Percentiles rank a stretch among this genome's conserved stretches.
Evolutionary conservation across 495 filamentous ascomycete genomes (phyloP).

Genomic region (Lasiosphaeria miniovina): DNA sequence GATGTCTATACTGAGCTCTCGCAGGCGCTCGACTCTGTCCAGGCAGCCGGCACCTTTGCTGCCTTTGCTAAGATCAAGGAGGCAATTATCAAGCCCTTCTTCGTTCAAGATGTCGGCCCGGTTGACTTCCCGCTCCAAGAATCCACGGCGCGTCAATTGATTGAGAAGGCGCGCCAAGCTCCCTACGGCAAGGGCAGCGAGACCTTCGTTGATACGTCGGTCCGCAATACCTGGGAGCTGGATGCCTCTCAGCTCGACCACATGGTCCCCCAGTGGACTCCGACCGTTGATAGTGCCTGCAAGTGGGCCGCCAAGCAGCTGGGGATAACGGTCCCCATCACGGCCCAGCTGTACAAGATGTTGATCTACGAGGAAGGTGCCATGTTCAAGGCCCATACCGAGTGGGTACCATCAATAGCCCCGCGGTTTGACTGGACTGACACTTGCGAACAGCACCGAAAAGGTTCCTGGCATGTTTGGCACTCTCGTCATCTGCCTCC

Average conservation of each 20-base stretch:
- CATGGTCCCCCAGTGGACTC: slow-evolving; percentile 34
- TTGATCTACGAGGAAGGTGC: slow-evolving; percentile 55
- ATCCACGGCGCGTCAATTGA: slow-evolving; percentile 40
- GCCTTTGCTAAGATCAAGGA: slow-evolving; percentile 4
- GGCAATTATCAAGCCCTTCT: slow-evolving; percentile 19
- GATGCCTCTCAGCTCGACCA: slow-evolving; percentile 42
- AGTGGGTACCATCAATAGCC: slow-evolving; percentile 25
- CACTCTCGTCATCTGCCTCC: slow-evolving; percentile 54
- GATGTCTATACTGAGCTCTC: neutral
- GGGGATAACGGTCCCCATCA: slow-evolving; percentile 30
- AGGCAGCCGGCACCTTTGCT: slow-evolving; percentile 13
- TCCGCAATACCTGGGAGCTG: slow-evolving; percentile 53
- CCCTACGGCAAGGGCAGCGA: slow-evolving; percentile 46
- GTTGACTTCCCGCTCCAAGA: slow-evolving; percentile 39
- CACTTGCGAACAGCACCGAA: slow-evolving; percentile 32
- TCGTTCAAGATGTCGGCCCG: neutral
- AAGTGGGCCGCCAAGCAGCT: slow-evolving; percentile 28
- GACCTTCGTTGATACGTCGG: slow-evolving; percentile 45
- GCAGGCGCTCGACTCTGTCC: slow-evolving; percentile 11
- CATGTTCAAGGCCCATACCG: slow-evolving; percentile 52
- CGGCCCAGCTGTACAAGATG: slow-evolving; percentile 52
- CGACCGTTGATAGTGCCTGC: slow-evolving; percentile 22
- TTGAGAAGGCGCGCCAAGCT: slow-evolving; percentile 38
- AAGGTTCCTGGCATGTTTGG: slow-evolving; percentile 57
- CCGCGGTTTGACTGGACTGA: neutral